Evolutionary conservation across 257 asterid species (phyloP), one percentile per base, ranked within the genome.

Genomic region (Scutellaria galericulata): DNA sequence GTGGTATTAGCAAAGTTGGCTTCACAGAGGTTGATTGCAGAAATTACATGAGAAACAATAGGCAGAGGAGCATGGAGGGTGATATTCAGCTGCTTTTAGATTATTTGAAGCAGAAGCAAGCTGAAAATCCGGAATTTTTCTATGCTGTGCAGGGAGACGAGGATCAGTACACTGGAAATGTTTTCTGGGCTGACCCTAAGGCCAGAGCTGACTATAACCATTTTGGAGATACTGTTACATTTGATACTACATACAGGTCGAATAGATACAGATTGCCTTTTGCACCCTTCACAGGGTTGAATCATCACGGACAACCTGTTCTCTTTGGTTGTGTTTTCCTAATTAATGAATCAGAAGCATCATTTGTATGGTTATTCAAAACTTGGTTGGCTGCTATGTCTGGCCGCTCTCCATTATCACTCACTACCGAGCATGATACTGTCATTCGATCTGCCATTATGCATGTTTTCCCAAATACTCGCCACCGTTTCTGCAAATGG

Each of bases 401-500:
- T 44, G 89, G 86, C 47, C 82, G 79, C 40, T 77, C 83, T 47
- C 98, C 99, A 0, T 77, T 95, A 54, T 92, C 99, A 47, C 84
- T 92, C 84, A 90, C 99, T 14, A 95, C 98, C 0, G 98, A 95
- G 74, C 88, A 95, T 77, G 98, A 95, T 82, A 66, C 75, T 20
- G 82, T 90, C 59, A 95, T 95, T 77, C 85, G 90, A 64, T 83
- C 96, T 12, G 96, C 98, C 52, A 62, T 95, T 64, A 79, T 72
- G 84, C 96, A 86, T 78, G 96, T 92, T 63, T 85, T 92, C 74
- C 97, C 98, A 2, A 78, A 83, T 60, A 69, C 96, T 13, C 96
- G 96, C 3, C 99, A 95, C 67, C 89, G 98, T 48, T 92, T 90
- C 86, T 95, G 99, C 81, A 92, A 95, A 82, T 95, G 99, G 99